Percentiles rank a stretch among this genome's conserved stretches.
Evolutionary conservation across 805 yeast species (phyloP).

Genomic region (Yarrowia hollandica): DNA sequence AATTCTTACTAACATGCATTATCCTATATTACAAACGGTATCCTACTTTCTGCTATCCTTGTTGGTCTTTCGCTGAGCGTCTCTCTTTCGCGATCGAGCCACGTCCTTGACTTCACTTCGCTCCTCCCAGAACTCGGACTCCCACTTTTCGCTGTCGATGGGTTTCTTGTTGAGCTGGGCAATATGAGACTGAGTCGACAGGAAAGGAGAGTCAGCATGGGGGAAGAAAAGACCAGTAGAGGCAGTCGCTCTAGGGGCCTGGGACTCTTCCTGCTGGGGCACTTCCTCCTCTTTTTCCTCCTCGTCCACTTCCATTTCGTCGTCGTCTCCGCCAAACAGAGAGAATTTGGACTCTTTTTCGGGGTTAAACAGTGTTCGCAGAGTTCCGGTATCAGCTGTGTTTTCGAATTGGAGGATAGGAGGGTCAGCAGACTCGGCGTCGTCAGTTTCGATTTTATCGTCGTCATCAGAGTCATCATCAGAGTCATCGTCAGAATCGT

Average conservation of each 20-base stretch:
- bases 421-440: not conserved
- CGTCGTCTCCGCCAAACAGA: conserved; percentile 33
- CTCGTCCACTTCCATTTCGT: conserved; percentile 31
- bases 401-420: not conserved
- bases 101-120: conserved; percentile 79
- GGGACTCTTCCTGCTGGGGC: not conserved
- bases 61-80: conserved; percentile 59
- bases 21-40: conserved; percentile 3
- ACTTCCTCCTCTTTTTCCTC: not conserved
- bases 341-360: conserved; percentile 31
- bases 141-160: conserved; percentile 51
- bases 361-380: conserved; percentile 33
- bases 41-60: conserved; percentile 41
- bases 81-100: conserved; percentile 73
- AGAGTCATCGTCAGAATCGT: conserved; percentile 29
- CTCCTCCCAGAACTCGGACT: conserved; percentile 75
- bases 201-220: conserved; percentile 82
- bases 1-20: conserved; percentile 10
- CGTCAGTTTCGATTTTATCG: conserved; percentile 19
- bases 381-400: conserved; percentile 28
- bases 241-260: conserved; percentile 5
- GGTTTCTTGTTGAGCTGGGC: conserved; percentile 49
- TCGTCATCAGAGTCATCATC: conserved; percentile 28
- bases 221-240: conserved; percentile 63
- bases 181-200: conserved; percentile 80